Evolutionary conservation across 441 rosid species (phyloP), one percentile per base, ranked within the genome.

Genomic region (Melianthus villosus): DNA sequence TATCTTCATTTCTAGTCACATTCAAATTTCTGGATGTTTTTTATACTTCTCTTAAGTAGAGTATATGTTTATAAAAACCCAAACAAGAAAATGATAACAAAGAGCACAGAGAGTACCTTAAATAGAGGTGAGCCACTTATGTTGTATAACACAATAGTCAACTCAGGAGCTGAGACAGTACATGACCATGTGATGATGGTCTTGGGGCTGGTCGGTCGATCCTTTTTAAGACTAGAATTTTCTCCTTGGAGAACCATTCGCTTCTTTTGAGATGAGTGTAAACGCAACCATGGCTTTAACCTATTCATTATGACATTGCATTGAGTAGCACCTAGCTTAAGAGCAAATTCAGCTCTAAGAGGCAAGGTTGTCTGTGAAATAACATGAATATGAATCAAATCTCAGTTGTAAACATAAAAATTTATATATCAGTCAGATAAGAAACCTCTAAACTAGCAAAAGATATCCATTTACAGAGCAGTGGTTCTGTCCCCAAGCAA

Each of bases 141-240:
- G 54, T 73, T 62, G 50, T 73, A 71, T 9, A 92, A 68, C 63
- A 80, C 72, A 53, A 77, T 22, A 42, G 82, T 78, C 94, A 92
- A 76, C 72, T 92, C 99, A 53, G 97, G 99, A 43, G 99, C 97
- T 32, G 99, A 80, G 52, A 78, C 67, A 49, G 92, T 82, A 65
- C 92, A 67, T 12, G 99, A 82, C 99, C 99, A 92, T 76, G 78
- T 69, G 29, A 92, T 55, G 51, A 92, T 53, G 51, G 63, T 65
- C 65, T 78, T 76, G 20, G 62, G 53, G 46, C 69, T 82, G 26
- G 68, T 46, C 14, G 74, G 56, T 57, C 62, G 70, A 33, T 75
- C 53, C 68, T 58, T 82, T 48, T 53, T 62, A 7, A 31, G 27
- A 37, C 63, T 27, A 57, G 70, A 56, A 48, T 43, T 36, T 46